These are phyloP conservation scores for Arthrobotrys musiformis DNA, from an alignment of 2,329 filamentous ascomycete genomes.

Conservation along the genomic window DNA sequence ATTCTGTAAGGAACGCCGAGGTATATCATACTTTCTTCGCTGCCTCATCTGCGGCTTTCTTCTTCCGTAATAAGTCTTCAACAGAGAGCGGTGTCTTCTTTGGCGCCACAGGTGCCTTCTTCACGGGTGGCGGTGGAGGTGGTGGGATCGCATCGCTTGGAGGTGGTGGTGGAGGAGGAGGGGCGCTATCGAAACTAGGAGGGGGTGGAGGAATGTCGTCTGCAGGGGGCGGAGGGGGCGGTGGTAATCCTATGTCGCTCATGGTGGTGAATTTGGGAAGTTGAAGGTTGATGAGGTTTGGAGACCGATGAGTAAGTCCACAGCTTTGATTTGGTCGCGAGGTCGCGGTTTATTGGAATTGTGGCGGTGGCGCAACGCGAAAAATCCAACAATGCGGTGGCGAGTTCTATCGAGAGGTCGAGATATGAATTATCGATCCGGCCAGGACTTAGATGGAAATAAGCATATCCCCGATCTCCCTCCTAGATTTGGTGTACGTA, in stretches of 20 bases:
- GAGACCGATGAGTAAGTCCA: conserved; percentile 31
- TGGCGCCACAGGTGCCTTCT: conserved; percentile 63
- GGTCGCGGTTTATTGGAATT: neutral
- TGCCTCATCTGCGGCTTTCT: conserved; percentile 84
- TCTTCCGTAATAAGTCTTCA: conserved; percentile 84
- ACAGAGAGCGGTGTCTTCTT: conserved; percentile 74
- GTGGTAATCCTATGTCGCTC: conserved; percentile 58
- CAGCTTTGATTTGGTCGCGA: conserved; percentile 5
- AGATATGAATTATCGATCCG: too few relatives aligned
- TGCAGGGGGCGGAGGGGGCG: conserved; percentile 64
- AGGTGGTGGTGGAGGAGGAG: conserved; percentile 62
- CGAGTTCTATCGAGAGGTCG: neutral
- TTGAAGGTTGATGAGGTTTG: conserved; percentile 49
- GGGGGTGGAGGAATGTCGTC: conserved; percentile 62
- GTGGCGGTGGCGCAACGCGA: conserved; percentile 18
- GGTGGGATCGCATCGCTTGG: conserved; percentile 54
- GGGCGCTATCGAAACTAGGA: conserved; percentile 62
- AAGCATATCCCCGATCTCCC: too few relatives aligned
- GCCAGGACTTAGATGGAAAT: too few relatives aligned
- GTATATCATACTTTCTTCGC: conserved; percentile 73
- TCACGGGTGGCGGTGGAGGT: conserved; percentile 61
- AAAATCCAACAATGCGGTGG: conserved; percentile 15
- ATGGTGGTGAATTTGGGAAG: conserved; percentile 39
- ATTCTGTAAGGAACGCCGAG: conserved; percentile 54
- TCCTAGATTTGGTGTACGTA: too few relatives aligned